Evolutionary conservation across 106 monocot genomes (phyloP).

Genomic region (Iris macrosiphon): DNA sequence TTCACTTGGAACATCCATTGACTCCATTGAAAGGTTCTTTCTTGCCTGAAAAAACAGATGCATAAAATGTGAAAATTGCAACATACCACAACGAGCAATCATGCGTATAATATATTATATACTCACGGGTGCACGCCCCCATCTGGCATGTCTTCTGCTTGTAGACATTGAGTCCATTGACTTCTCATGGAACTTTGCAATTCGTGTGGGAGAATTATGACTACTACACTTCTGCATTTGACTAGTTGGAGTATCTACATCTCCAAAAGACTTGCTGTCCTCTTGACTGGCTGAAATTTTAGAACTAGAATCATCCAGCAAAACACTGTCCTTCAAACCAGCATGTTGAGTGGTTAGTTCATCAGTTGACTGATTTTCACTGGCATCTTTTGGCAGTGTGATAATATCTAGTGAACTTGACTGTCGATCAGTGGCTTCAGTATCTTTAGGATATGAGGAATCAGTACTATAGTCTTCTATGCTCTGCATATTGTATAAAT

Average conservation of each 20-base stretch:
- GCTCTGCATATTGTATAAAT: slow-evolving; percentile 5
- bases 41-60: slow-evolving; percentile 36
- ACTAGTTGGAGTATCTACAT: slow-evolving; percentile 7
- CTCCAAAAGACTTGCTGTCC: slow-evolving; percentile 4
- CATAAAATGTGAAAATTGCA: background rate
- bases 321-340: background rate
- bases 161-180: slow-evolving; percentile 14
- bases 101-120: background rate
- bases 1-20: slow-evolving; percentile 46
- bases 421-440: slow-evolving; percentile 5
- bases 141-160: slow-evolving; percentile 25
- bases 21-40: slow-evolving; percentile 68
- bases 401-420: slow-evolving; percentile 2
- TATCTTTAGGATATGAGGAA: slow-evolving; percentile 3
- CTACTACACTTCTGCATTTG: slow-evolving; percentile 11
- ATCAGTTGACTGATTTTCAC: slow-evolving; percentile 2
- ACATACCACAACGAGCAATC: slow-evolving; percentile 5
- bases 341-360: background rate
- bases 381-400: background rate
- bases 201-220: slow-evolving; percentile 11
- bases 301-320: slow-evolving; percentile 8
- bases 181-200: slow-evolving; percentile 13
- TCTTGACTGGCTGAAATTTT: background rate
- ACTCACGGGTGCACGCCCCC: slow-evolving; percentile 62
- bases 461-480: slow-evolving; percentile 6